Evolutionary conservation across 129 eudicot genomes (phyloP).

Genomic region (Saussurea involucrata): DNA sequence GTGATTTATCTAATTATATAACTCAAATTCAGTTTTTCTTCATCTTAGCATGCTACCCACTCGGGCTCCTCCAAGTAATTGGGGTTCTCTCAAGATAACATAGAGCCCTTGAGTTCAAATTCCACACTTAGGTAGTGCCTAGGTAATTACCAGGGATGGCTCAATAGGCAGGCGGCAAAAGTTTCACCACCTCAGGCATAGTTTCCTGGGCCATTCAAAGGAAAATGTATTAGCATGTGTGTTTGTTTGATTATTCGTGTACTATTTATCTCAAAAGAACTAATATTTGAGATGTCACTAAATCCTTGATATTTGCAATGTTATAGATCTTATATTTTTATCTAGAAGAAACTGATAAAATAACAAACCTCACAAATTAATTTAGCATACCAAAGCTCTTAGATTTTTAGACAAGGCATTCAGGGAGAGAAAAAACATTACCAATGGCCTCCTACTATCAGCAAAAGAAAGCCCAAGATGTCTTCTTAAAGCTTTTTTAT

Average conservation of each 20-base stretch:
- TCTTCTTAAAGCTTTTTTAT: conserved; percentile 74
- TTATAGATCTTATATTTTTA: background rate
- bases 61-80: background rate
- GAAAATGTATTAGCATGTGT: background rate
- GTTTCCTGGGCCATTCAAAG: background rate
- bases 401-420: background rate
- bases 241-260: background rate
- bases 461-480: conserved; percentile 62
- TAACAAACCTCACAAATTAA: background rate
- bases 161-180: background rate
- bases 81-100: background rate
- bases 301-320: background rate
- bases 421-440: conserved; percentile 20
- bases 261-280: background rate
- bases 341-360: background rate
- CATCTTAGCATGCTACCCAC: background rate
- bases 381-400: background rate
- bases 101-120: background rate
- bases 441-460: conserved; percentile 70
- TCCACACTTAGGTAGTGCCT: background rate
- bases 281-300: background rate
- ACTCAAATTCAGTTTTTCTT: background rate
- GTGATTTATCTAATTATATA: background rate
- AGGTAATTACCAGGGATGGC: background rate
- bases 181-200: background rate